Base-by-base conservation (phyloP, 75 land plant genomes). In the Ceratopteris richardii region DNA sequence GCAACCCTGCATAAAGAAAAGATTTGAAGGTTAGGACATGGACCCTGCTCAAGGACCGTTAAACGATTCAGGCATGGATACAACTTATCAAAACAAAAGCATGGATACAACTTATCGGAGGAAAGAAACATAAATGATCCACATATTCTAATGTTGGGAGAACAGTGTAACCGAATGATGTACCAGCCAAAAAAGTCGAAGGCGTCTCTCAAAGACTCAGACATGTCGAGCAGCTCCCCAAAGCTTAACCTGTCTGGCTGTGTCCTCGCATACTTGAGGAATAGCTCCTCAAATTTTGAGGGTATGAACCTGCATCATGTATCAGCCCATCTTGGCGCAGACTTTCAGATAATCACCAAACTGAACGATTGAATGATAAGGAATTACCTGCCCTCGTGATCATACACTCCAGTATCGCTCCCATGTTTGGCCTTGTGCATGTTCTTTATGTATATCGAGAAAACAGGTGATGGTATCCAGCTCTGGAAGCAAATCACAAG, bases 341-440 rank as follows among this genome's bases (percentile, higher is more conserved):
- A n/a, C n/a, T n/a, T n/a, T n/a, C n/a, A n/a, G n/a, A n/a, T n/a
- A n/a, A n/a, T n/a, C n/a, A n/a, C n/a, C n/a, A n/a, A n/a, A n/a
- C n/a, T n/a, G n/a, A n/a, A n/a, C n/a, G n/a, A n/a, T n/a, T n/a
- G n/a, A n/a, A n/a, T n/a, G n/a, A n/a, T n/a, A n/a, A 9, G 37
- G 9, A 4, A 33, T 33, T 51, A 80, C 87, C 85, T 80, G 53
- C 88, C 92, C 50, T 82, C 94, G 0, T 80, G 69, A 58, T 90
- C 87, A 58, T 83, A 83, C 10, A 80, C 70, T 46, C 75, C 87
- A 0, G 93, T 61, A 60, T 87, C 93, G 58, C 85, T 83, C 10
- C 93, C 93, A 62, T 87, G 96, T 59, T 76, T 81, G 40, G 62
- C 57, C 54, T 64, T 72, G 75, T 90, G 96, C 10, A 90, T 79